A percentile compares a stretch with the other conserved stretches of the same genome.
Evolutionary conservation across 2,329 filamentous ascomycete species (phyloP).

Genomic region (Cordyceps farinosa): DNA sequence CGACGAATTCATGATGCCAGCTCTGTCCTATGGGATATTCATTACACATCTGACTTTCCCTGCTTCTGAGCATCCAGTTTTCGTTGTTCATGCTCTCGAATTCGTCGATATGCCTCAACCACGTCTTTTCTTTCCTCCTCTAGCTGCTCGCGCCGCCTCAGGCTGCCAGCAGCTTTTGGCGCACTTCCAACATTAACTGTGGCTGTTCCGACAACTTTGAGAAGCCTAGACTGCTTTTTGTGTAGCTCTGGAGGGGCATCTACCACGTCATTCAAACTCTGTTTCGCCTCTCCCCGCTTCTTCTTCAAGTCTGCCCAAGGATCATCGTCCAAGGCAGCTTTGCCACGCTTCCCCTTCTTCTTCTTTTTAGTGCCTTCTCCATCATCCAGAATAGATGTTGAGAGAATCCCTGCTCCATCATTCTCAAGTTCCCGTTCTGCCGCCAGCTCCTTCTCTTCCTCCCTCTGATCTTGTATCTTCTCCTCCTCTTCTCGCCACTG

Average conservation of each 20-base stretch:
- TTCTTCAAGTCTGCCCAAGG: slow-evolving; percentile 74
- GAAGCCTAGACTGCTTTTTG: slow-evolving; percentile 37
- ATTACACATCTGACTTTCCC: not conserved
- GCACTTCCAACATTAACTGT: slow-evolving; percentile 35
- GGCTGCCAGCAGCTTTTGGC: slow-evolving; percentile 38
- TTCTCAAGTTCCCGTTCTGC: slow-evolving; percentile 61
- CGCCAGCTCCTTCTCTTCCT: slow-evolving; percentile 62
- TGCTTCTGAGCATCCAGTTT: slow-evolving; percentile 24
- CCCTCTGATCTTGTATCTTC: slow-evolving; percentile 59
- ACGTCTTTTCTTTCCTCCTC: slow-evolving; percentile 34
- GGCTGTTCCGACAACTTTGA: slow-evolving; percentile 32
- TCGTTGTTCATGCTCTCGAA: slow-evolving; percentile 36
- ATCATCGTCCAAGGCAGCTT: slow-evolving; percentile 60
- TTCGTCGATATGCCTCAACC: slow-evolving; percentile 38
- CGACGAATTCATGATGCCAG: not conserved
- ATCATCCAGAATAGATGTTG: slow-evolving; percentile 46
- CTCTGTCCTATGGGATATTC: not conserved
- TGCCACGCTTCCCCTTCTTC: slow-evolving; percentile 39
- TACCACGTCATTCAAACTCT: slow-evolving; percentile 56
- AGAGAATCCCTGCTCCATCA: slow-evolving; percentile 47
- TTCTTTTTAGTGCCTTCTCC: slow-evolving; percentile 31
- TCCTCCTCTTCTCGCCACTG: slow-evolving; percentile 69
- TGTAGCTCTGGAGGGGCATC: slow-evolving; percentile 73
- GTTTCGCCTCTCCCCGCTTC: slow-evolving; percentile 52
- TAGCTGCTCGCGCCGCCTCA: slow-evolving; percentile 38